Conservation (phyloP, 306 rosid species). For the Prunus fruticosa region DNA sequence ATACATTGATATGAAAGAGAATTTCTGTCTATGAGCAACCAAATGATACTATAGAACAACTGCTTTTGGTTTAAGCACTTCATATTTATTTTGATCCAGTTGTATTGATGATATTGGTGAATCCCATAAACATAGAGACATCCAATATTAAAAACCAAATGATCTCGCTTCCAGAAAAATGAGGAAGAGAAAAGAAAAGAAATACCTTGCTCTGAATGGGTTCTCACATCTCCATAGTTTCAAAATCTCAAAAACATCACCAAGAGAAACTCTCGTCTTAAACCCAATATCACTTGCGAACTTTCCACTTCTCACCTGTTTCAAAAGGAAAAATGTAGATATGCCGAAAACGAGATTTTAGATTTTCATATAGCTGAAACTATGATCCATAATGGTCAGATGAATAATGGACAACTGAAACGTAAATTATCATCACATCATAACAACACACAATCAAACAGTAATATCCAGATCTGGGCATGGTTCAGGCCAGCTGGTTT, state of each 20-base stretch:
- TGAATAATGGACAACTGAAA: background rate
- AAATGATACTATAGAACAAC: background rate
- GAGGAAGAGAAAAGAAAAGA: background rate
- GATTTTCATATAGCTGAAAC: background rate
- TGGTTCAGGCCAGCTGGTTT: too few relatives aligned
- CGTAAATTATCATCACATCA: too few relatives aligned
- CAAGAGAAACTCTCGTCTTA: slow-evolving; percentile 68
- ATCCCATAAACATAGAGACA: background rate
- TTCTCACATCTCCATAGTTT: slow-evolving; percentile 55
- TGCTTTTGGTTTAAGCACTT: background rate
- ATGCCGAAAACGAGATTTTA: background rate
- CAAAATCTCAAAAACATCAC: slow-evolving; percentile 57
- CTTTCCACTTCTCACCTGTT: slow-evolving; percentile 73
- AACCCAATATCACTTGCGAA: slow-evolving; percentile 67
- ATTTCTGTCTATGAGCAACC: background rate
- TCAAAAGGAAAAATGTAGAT: slow-evolving; percentile 11
- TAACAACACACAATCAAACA: too few relatives aligned
- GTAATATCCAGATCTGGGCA: too few relatives aligned
- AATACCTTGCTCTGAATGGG: slow-evolving; percentile 73
- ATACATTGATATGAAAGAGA: background rate
- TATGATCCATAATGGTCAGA: background rate
- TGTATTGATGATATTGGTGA: background rate
- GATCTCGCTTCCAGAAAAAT: background rate
- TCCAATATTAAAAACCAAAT: background rate
- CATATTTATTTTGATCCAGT: background rate